Base-by-base conservation (phyloP, 2,329 filamentous ascomycete species). In the Pseudogymnoascus sp. region DNA sequence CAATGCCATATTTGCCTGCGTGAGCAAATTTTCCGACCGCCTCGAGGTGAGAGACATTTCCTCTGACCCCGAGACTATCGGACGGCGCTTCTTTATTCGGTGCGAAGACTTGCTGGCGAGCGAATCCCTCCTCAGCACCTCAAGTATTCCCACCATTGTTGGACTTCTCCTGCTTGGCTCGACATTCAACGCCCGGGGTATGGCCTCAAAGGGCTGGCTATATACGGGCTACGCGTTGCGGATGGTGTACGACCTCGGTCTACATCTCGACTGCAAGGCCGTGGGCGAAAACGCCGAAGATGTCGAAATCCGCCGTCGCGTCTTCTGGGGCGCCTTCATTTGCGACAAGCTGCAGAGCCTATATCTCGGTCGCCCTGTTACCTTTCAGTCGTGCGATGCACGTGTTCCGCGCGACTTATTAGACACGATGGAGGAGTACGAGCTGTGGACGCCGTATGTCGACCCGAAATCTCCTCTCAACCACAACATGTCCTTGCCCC, bases 231-330 rank as follows among this genome's bases (percentile, higher is more conserved):
- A 75, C 63, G 77, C 75, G 0, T 67, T 76, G 40, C 71, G 77
- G 1, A 77, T 79, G 76, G 70, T 77, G 5, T 75, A 74, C 62
- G 76, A 78, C 53, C 69, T 78, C 2, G 75, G 75, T 4, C 68
- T 76, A 9, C 75, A 78, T 64, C 67, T 78, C 3, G 74, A 77
- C 62, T 66, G 65, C 60, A 70, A 72, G 50, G 65, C 70, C n/a
- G 71, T 67, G 6, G 62, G 40, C n/a, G 60, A 64, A n/a, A 67
- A 65, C 26, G 42, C 68, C 1, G 60, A 70, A 56, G 71, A 73
- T 10, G 60, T 74, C 3, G 73, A 75, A 63, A 71, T 73, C 7
- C 61, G 70, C 10, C 65, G 72, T 9, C 67, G 73, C 26, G 68
- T 75, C 6, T 75, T 74, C 50, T 75, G 73, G 73, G 70, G 70